Percentiles rank a stretch among this genome's conserved stretches.
Conservation (phyloP, 495 filamentous ascomycete species). For the Parachaetomium inaequale region DNA sequence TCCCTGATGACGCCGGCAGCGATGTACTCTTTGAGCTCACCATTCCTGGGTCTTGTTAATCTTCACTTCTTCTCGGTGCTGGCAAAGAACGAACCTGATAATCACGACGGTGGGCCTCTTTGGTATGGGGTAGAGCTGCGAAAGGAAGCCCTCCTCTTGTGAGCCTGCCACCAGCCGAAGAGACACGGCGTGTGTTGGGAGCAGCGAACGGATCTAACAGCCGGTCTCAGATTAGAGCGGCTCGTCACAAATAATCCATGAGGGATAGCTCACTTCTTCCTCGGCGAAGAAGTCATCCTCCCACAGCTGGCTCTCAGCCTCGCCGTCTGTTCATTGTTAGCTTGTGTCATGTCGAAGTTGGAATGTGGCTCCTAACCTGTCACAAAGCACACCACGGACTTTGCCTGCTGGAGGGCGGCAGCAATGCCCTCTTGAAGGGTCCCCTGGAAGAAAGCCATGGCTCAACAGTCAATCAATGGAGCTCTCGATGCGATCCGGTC, state of each 20-base stretch:
- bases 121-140: constrained; percentile 72
- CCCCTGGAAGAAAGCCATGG: constrained; percentile 74
- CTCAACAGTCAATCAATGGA: neutral
- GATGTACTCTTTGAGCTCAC: constrained; percentile 63
- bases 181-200: constrained; percentile 58
- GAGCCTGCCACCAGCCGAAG: constrained; percentile 67
- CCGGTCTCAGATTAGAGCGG: neutral
- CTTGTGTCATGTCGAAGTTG: neutral
- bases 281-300: constrained; percentile 68
- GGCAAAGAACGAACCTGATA: constrained; percentile 56
- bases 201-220: constrained; percentile 41
- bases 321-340: constrained; percentile 50
- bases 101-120: constrained; percentile 72
- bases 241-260: neutral
- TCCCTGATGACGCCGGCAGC: constrained; percentile 54
- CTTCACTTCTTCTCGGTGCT: neutral
- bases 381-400: constrained; percentile 47
- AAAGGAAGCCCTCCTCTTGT: constrained; percentile 73
- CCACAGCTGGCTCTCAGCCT: constrained; percentile 65
- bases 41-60: constrained; percentile 43
- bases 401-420: constrained; percentile 60
- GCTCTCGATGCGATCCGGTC: neutral
- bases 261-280: constrained; percentile 45
- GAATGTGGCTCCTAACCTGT: constrained; percentile 38
- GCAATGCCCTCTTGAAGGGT: constrained; percentile 74